Base-by-base conservation (phyloP, 495 filamentous ascomycete genomes). In the Xylaria bambusicola region DNA sequence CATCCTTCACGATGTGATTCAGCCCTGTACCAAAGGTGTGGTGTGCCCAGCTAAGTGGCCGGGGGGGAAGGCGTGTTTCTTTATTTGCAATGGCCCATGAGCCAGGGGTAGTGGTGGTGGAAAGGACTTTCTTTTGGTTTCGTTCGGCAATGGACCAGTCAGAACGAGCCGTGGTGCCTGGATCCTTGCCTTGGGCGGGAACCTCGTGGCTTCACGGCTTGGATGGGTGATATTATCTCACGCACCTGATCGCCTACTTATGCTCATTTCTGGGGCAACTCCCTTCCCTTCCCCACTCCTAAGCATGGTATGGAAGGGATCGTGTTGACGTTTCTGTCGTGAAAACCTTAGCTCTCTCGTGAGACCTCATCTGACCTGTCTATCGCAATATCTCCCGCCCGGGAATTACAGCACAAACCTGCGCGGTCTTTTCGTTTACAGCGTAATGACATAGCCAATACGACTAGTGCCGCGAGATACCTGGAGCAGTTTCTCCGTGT, bases 61-160 rank as follows among this genome's bases (percentile, higher is more conserved):
- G 40, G 36, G 51, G 8, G 35, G 5, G n/a, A n/a, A n/a, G n/a
- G n/a, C n/a, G 36, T 12, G 21, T 42, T 42, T 41, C 13, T 53
- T 26, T 42, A 20, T 20, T 20, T n/a, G n/a, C n/a, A n/a, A n/a
- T n/a, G n/a, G n/a, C n/a, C n/a, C n/a, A 12, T 20, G 13, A 12
- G 4, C 2, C 24, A 3, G 38, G 26, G 21, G 44, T 24, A 42
- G 42, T 54, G 52, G 36, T 20, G 18, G 17, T 54, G 0, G 38
- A 23, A 42, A 23, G 52, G 31, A 41, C 42, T 40, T 33, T 36
- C 3, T 44, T 20, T 38, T 17, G 54, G 8, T 44, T 20, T 38
- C 26, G 54, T 9, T 57, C 55, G 55, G 55, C 55, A 58, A 58
- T n/a, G 24, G 47, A 51, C 56, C 56, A 58, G 56, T 58, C 38